Percentiles rank a stretch among this genome's conserved stretches.
phyloP scores from a whole-genome alignment of 2,329 filamentous ascomycete species.

The Paradendryphiella salina region DNA sequence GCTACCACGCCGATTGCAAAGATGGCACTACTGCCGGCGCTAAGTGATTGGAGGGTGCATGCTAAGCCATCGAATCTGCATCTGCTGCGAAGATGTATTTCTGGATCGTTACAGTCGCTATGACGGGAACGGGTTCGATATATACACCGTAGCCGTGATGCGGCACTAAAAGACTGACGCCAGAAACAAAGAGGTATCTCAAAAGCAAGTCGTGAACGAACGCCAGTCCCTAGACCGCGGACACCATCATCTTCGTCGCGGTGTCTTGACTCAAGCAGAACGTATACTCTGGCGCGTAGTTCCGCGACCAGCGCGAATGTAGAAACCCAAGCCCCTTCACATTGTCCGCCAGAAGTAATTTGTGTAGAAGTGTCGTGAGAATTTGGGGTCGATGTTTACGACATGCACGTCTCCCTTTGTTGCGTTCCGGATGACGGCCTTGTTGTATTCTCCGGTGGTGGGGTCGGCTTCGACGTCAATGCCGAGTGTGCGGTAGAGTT shows the following conservation, averaged over 20 bases:
- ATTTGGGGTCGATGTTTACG: constrained; percentile 90
- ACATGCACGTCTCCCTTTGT: constrained; percentile 91
- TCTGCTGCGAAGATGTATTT: no score
- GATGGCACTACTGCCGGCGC: no score
- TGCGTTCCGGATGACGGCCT: constrained; percentile 82
- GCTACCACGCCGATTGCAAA: no score
- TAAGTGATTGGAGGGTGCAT: no score
- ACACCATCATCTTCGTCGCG: not conserved
- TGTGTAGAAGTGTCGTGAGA: constrained; percentile 87
- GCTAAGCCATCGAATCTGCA: no score
- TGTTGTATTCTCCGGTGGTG: constrained; percentile 76
- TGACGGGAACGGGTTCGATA: no score
- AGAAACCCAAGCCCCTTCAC: constrained; percentile 44
- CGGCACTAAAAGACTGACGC: not conserved
- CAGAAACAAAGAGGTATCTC: constrained; percentile 13
- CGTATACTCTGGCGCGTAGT: not conserved
- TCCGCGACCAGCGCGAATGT: not conserved
- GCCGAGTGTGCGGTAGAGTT: constrained; percentile 87
- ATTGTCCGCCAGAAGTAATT: constrained; percentile 95
- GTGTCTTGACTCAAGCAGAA: not conserved
- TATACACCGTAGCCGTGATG: not conserved
- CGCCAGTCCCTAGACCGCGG: not conserved
- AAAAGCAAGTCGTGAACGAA: constrained; percentile 3
- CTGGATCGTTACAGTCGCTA: no score
- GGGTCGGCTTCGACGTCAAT: constrained; percentile 83